These are phyloP conservation scores for Phytophthora multivora DNA, from an alignment of 352 stramenopile genomes.

Conservation along the genomic window DNA sequence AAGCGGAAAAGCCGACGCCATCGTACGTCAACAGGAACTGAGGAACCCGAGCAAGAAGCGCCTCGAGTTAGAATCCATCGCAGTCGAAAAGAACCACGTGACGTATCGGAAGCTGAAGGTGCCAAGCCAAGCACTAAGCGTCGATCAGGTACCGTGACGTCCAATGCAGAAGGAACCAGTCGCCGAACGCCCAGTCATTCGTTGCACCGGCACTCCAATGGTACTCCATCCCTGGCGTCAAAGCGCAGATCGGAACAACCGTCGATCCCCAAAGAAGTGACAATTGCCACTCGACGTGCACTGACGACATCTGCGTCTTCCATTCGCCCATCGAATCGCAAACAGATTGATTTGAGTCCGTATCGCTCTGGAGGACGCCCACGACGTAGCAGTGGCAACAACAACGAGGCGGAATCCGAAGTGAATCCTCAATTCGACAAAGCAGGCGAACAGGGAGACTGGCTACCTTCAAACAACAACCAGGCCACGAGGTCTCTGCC, in stretches of 20 bases:
- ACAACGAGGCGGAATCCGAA: conserved; percentile 18
- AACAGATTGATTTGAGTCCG: conserved; percentile 14
- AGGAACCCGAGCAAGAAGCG: conserved; percentile 9
- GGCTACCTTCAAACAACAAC: no score
- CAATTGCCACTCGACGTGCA: conserved; percentile 4
- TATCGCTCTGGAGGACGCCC: no score
- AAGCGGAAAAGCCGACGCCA: conserved; percentile 33
- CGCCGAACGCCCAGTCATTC: conserved; percentile 15
- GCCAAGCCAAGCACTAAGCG: conserved; percentile 2
- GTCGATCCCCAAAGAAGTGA: conserved; percentile 1
- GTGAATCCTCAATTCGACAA: neutral
- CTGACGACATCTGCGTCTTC: conserved; percentile 57
- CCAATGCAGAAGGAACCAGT: conserved; percentile 6
- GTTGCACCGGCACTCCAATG: neutral
- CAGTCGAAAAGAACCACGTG: conserved; percentile 10
- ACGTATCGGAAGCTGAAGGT: neutral
- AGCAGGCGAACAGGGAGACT: no score
- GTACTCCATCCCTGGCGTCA: neutral
- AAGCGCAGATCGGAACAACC: conserved; percentile 4
- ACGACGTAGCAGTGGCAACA: conserved; percentile 13
- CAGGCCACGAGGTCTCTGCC: conserved; percentile 9
- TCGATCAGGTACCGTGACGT: neutral
- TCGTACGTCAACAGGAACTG: neutral
- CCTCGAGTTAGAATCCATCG: conserved; percentile 5
- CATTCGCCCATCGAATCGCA: conserved; percentile 46